Evolutionary conservation across 495 filamentous ascomycete genomes (phyloP).

Genomic region (Cercophora newfieldiana): DNA sequence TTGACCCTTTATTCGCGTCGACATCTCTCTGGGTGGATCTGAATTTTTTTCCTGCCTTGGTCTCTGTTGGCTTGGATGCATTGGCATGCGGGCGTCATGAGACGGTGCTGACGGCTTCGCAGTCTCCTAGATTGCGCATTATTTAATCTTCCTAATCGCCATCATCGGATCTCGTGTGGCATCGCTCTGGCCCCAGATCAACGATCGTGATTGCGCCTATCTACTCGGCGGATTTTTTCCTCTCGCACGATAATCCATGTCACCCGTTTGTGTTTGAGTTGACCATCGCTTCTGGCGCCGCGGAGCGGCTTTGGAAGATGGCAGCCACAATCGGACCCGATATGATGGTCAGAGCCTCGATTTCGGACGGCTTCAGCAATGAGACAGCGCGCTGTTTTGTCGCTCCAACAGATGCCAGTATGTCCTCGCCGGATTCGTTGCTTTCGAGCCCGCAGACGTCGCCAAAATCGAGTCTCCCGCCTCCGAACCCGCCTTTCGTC

Average conservation of each 20-base stretch:
- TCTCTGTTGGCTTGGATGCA: neutral
- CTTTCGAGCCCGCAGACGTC: conserved; percentile 32
- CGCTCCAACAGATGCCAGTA: conserved; percentile 17
- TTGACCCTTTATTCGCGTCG: neutral
- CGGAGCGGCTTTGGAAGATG: conserved; percentile 51
- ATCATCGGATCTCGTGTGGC: conserved; percentile 8
- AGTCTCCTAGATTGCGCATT: conserved; percentile 22
- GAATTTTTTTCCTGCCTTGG: neutral
- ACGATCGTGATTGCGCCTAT: neutral
- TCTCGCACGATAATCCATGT: conserved; percentile 39
- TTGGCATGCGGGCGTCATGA: neutral
- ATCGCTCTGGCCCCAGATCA: neutral
- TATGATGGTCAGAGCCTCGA: conserved; percentile 35
- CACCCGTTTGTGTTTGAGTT: conserved; percentile 36
- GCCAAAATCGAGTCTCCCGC: conserved; percentile 47
- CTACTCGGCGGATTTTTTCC: neutral
- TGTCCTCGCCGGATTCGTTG: conserved; percentile 20
- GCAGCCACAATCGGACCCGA: conserved; percentile 42
- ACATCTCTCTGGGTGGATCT: neutral
- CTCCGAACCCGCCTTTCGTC: conserved; percentile 70
- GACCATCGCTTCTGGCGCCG: conserved; percentile 44
- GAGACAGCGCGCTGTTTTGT: conserved; percentile 16
- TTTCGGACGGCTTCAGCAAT: conserved; percentile 29
- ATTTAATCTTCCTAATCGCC: conserved; percentile 31
- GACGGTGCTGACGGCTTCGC: neutral